phyloP scores from a whole-genome alignment of 176 grass and related monocot species.

The Rhynchospora pubera region DNA sequence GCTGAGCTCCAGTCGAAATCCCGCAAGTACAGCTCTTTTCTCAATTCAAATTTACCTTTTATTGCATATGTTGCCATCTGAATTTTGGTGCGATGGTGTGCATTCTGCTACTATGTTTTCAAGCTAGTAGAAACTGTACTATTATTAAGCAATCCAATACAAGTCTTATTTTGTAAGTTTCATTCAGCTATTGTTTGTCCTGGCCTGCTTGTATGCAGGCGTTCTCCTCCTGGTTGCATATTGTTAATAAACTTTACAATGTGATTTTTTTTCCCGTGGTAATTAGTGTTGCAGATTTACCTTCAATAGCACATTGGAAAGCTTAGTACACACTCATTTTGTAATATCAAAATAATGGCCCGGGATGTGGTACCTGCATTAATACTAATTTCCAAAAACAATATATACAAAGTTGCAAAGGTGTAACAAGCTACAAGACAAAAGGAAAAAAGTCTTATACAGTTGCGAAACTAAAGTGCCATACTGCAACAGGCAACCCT shows the following conservation, averaged over 20 bases:
- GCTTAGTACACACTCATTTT: not conserved
- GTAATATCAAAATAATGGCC: too few species aligned
- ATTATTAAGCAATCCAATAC: not conserved
- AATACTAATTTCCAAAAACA: too few species aligned
- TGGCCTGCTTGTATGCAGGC: not conserved
- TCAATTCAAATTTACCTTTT: slow-evolving; percentile 25
- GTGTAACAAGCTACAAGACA: too few species aligned
- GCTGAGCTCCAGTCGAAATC: slow-evolving; percentile 83
- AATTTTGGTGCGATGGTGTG: too few species aligned
- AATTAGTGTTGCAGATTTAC: not conserved
- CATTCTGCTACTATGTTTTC: slow-evolving; percentile 12
- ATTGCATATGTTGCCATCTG: slow-evolving; percentile 5
- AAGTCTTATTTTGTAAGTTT: not conserved
- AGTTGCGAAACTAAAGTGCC: too few species aligned
- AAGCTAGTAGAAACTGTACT: not conserved
- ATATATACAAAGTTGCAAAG: too few species aligned
- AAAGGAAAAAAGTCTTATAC: too few species aligned
- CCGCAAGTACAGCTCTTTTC: slow-evolving; percentile 76
- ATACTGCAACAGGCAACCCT: too few species aligned
- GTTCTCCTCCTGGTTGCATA: not conserved
- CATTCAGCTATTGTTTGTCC: not conserved
- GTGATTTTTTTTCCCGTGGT: not conserved
- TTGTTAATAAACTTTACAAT: not conserved
- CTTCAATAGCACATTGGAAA: not conserved
- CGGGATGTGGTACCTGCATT: too few species aligned